phyloP scores from a whole-genome alignment of 345 rosid species.

The Laguncularia racemosa region DNA sequence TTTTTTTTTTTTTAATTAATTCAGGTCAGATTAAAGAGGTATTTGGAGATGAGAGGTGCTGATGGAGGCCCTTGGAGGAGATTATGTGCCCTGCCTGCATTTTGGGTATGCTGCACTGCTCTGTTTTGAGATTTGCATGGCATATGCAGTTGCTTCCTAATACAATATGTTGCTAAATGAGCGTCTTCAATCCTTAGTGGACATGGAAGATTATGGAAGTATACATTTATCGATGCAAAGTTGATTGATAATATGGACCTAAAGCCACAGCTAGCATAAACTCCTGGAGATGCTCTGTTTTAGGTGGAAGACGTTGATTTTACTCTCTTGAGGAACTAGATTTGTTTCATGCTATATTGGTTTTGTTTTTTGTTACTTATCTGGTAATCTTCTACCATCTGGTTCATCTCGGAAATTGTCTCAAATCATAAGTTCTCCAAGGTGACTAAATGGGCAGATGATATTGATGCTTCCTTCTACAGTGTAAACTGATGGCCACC shows the following conservation, averaged over 20 bases:
- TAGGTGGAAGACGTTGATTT: no score
- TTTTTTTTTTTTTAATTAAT: conserved; percentile 10
- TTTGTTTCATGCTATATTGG: no score
- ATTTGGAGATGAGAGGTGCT: conserved; percentile 99
- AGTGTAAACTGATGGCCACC: conserved; percentile 11
- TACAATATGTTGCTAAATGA: no score
- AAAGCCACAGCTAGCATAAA: neutral
- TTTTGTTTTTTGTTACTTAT: no score
- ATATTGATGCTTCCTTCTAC: neutral
- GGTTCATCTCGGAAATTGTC: no score
- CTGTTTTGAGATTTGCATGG: neutral
- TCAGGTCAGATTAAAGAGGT: conserved; percentile 93
- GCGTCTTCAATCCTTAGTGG: neutral
- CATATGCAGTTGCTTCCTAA: no score
- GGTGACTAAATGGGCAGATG: neutral
- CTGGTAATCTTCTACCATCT: no score
- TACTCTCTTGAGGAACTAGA: no score
- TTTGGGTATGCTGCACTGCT: conserved; percentile 55
- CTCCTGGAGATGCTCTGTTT: neutral
- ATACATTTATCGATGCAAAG: neutral
- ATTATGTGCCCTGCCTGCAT: conserved; percentile 89
- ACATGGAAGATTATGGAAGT: neutral
- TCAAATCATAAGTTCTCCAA: no score
- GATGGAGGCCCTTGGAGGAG: conserved; percentile 99
- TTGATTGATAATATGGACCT: neutral